A percentile compares a stretch with the other conserved stretches of the same genome.
Conservation (phyloP, 441 rosid genomes). For the Adansonia grandidieri region DNA sequence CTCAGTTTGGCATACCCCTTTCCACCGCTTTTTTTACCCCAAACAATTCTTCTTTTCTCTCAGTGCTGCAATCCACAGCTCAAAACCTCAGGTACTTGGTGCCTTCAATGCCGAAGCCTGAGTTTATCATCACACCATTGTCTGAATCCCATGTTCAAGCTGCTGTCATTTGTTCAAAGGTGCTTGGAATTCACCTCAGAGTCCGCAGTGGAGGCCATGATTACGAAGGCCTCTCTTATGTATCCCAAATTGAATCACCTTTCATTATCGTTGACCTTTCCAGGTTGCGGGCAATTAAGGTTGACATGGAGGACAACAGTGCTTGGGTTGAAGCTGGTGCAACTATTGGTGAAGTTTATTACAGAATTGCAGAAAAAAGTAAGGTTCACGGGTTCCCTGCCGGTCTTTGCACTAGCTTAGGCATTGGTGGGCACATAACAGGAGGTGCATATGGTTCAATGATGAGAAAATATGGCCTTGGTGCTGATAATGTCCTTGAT, state of each 20-base stretch:
- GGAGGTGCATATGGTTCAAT: constrained; percentile 77
- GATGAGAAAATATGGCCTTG: constrained; percentile 78
- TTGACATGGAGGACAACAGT: constrained; percentile 43
- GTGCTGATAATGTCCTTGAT: constrained; percentile 64
- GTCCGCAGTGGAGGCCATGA: constrained; percentile 79
- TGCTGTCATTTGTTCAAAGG: constrained; percentile 52
- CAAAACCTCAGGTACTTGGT: constrained; percentile 63
- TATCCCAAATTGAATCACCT: constrained; percentile 50
- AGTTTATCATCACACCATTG: constrained; percentile 60
- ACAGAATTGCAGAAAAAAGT: constrained; percentile 15
- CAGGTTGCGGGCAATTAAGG: constrained; percentile 44
- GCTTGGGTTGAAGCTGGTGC: constrained; percentile 51
- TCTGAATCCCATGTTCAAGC: constrained; percentile 61
- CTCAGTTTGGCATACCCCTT: not conserved
- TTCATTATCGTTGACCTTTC: constrained; percentile 61
- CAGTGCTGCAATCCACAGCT: constrained; percentile 58
- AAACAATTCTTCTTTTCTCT: constrained; percentile 42
- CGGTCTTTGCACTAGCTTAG: constrained; percentile 10
- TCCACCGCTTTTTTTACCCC: constrained; percentile 4
- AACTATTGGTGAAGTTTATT: constrained; percentile 10
- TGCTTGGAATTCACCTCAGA: constrained; percentile 57
- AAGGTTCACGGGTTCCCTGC: constrained; percentile 6
- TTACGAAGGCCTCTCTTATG: constrained; percentile 71
- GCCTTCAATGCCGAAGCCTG: constrained; percentile 60
- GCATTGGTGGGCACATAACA: constrained; percentile 66